Evolutionary conservation across 202 grass and related monocot genomes (phyloP), one percentile per base, ranked within the genome.

Genomic region (Zizania palustris): DNA sequence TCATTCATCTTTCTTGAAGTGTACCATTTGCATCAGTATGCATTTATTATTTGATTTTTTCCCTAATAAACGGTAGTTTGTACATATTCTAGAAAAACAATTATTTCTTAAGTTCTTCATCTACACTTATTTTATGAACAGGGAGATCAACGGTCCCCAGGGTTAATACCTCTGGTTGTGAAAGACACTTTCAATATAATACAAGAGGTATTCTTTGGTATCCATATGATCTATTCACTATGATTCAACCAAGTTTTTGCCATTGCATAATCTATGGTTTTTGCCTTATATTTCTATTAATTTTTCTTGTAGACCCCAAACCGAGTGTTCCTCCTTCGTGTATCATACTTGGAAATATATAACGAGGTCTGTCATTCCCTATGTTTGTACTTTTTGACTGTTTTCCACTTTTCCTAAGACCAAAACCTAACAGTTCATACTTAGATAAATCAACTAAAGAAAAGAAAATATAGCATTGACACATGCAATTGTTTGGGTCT

Each of bases 331-430:
- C 89, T 96, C 19, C 89, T 96, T 66, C 89, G 84, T 74, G 87
- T 96, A 56, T 96, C 92, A 78, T 96, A 96, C 75, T 62, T 96
- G 79, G 92, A 96, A 90, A 96, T 96, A 76, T 96, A 96, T 67
- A 96, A 96, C 54, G 89, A 96, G 92, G 90, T 92, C 50, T 77
- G 80, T 63, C 50, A 45, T 60, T 70, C 18, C 65, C 21, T 15
- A 22, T 42, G 58, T 76, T 50, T 69, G 22, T 51, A 53, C 69
- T 71, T 71, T 71, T 28, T 28, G 28, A 28, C 28, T 28, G 28
- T 28, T 28, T 28, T 28, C 28, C 28, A 53, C 69, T 71, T 71
- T 71, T 34, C 22, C 19, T 62, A 15, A 60, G 50, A 19, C 14
- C 34, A 5, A 53, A 39, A 34, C 15, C 37, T 63, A 73, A 65